Evolutionary conservation across 1,139 yeast species (phyloP).

Genomic region (Scheffersomyces insectosa): DNA sequence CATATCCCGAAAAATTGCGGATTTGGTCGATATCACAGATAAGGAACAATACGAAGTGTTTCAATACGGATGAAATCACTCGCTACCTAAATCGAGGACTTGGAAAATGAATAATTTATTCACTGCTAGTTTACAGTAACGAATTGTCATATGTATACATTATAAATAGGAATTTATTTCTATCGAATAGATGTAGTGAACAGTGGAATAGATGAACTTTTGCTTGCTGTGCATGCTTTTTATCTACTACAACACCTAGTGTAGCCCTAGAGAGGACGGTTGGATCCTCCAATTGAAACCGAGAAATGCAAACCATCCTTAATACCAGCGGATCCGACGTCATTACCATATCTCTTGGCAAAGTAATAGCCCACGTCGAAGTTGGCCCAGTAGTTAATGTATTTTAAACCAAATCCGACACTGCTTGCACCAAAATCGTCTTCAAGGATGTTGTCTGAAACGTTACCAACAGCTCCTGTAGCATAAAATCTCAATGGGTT

Average conservation of each 20-base stretch:
- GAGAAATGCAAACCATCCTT: slow-evolving; percentile 51
- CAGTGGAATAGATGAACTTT: not conserved
- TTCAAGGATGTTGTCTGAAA: slow-evolving; percentile 28
- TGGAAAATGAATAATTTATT: too few species aligned
- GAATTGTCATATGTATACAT: too few species aligned
- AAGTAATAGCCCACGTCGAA: slow-evolving; percentile 50
- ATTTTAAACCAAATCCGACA: slow-evolving; percentile 45
- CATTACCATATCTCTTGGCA: slow-evolving; percentile 29
- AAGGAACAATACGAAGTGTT: too few species aligned
- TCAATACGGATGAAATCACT: too few species aligned
- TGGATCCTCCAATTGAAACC: slow-evolving; percentile 47
- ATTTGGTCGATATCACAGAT: too few species aligned
- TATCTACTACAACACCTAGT: too few species aligned
- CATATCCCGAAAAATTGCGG: too few species aligned
- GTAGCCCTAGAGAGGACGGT: slow-evolving; percentile 10
- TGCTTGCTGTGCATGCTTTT: not conserved
- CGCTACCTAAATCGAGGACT: too few species aligned
- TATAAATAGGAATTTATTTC: too few species aligned
- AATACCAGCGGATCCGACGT: slow-evolving; percentile 26
- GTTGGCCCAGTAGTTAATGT: slow-evolving; percentile 46
- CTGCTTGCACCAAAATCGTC: slow-evolving; percentile 30
- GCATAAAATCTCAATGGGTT: slow-evolving; percentile 48
- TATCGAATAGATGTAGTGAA: too few species aligned
- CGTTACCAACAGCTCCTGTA: slow-evolving; percentile 35
- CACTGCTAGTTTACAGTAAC: too few species aligned